Conservation (phyloP, 805 yeast genomes). For the Schwanniomyces polymorphus region DNA sequence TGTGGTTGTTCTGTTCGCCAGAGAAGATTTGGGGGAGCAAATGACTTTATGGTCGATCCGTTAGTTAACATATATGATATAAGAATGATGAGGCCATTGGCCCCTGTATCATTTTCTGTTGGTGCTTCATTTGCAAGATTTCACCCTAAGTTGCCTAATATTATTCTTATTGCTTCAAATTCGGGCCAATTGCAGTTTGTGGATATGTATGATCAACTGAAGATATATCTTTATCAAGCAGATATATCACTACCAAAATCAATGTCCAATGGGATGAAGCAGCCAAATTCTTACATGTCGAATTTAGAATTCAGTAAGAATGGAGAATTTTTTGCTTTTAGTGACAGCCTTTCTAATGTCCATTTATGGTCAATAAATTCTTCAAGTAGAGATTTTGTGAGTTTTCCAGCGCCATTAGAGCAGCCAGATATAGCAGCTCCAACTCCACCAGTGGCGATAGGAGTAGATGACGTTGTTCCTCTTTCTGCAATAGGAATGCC, state of each 20-base stretch:
- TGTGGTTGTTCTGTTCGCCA: conserved; percentile 77
- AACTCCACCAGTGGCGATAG: conserved; percentile 23
- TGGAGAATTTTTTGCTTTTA: conserved; percentile 76
- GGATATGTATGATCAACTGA: conserved; percentile 79
- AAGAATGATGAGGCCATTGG: conserved; percentile 63
- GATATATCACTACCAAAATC: conserved; percentile 37
- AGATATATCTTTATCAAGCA: conserved; percentile 64
- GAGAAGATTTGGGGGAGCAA: conserved; percentile 42
- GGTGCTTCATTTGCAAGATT: conserved; percentile 84
- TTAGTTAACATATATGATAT: conserved; percentile 81
- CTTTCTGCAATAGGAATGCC: conserved; percentile 83
- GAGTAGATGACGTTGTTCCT: conserved; percentile 52
- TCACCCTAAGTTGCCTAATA: conserved; percentile 84
- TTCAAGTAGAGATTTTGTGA: conserved; percentile 31
- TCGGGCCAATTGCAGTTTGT: conserved; percentile 84
- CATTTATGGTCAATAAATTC: conserved; percentile 65
- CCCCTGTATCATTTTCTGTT: conserved; percentile 85
- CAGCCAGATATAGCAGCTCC: conserved; percentile 49
- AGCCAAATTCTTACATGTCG: conserved; percentile 31
- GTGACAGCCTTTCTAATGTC: conserved; percentile 61
- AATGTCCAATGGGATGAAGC: conserved; percentile 4
- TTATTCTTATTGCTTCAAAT: conserved; percentile 69
- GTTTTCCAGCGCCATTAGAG: conserved; percentile 44
- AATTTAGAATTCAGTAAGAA: conserved; percentile 58
- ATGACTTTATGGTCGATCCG: conserved; percentile 58